A percentile compares a stretch with the other conserved stretches of the same genome.
Evolutionary conservation across 495 filamentous ascomycete genomes (phyloP).

Genomic region (Aspergillus carlsbadensis): DNA sequence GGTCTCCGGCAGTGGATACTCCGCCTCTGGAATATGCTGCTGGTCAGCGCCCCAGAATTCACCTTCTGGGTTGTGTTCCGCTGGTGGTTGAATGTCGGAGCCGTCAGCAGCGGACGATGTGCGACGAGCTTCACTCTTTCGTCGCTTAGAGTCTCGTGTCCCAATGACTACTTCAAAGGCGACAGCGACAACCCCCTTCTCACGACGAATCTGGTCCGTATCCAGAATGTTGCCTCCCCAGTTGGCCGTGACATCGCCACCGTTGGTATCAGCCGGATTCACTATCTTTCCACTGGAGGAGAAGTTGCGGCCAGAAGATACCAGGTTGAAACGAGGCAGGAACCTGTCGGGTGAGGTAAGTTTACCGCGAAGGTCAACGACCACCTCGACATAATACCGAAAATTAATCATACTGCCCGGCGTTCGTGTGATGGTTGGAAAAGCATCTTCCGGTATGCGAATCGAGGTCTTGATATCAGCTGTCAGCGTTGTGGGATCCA

Average conservation of each 20-base stretch:
- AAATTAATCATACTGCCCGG: slow-evolving; percentile 92
- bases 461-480: slow-evolving; percentile 77
- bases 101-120: slow-evolving; percentile 25
- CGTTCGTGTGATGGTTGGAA: slow-evolving; percentile 86
- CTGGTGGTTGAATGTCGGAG: slow-evolving; percentile 17
- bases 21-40: slow-evolving; percentile 24
- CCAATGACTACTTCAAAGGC: slow-evolving; percentile 86
- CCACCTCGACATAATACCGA: slow-evolving; percentile 87
- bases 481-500: slow-evolving; percentile 76
- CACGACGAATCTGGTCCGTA: slow-evolving; percentile 79
- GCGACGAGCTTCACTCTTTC: slow-evolving; percentile 45
- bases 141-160: slow-evolving; percentile 71
- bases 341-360: slow-evolving; percentile 66
- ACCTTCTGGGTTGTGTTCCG: slow-evolving; percentile 24
- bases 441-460: slow-evolving; percentile 83
- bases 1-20: slow-evolving; percentile 37
- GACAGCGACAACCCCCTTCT: slow-evolving; percentile 83
- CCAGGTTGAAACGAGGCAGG: slow-evolving; percentile 56
- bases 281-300: slow-evolving; percentile 49
- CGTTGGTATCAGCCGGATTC: slow-evolving; percentile 41
- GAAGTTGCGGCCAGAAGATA: slow-evolving; percentile 45
- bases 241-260: slow-evolving; percentile 39
- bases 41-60: slow-evolving; percentile 31
- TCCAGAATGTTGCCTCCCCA: slow-evolving; percentile 83
- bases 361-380: slow-evolving; percentile 88